Evolutionary conservation across 805 yeast species (phyloP), one percentile per base, ranked within the genome.

Genomic region (Candida lessepsii): DNA sequence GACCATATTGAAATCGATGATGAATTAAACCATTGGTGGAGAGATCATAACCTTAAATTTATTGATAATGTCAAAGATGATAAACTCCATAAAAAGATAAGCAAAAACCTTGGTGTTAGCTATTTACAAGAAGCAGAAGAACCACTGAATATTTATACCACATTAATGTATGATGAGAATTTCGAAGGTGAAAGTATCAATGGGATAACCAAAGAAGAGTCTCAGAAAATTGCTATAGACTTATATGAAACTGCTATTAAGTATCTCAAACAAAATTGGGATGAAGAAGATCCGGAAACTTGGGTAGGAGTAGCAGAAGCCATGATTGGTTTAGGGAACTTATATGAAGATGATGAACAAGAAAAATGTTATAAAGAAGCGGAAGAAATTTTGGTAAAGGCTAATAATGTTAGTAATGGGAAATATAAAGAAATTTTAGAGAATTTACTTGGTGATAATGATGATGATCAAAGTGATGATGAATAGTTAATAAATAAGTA

Each of bases 241-340:
- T 59, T 71, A 25, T 74, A 80, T 9, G 50, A 58, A 8, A 62
- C 60, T 14, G 95, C 95, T 0, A 65, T 85, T 18, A 63, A 68
- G 27, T 76, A 76, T 52, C 66, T 89, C 40, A 61, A 68, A 40
- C 62, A 67, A 40, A 83, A 89, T 0, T 77, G 81, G 57, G 79
- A 79, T 37, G 80, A 78, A 14, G 86, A 81, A 33, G 87, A 83
- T 29, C 95, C 95, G 0, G 83, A 81, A 43, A 71, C 84, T 4
- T 84, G 91, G 86, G 95, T 82, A 9, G 76, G 79, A 53, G 73
- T 85, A 33, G 96, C 96, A 1, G 98, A 91, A 60, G 90, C 95
- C 1, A 69, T 78, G 53, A 86, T 91, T 25, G 77, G 84, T 11
- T 64, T 86, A 49, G 96, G 90, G 11, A 90, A 89, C 51, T 57